Base-by-base conservation (phyloP, 2,329 filamentous ascomycete genomes). In the Fusarium mexicanum region DNA sequence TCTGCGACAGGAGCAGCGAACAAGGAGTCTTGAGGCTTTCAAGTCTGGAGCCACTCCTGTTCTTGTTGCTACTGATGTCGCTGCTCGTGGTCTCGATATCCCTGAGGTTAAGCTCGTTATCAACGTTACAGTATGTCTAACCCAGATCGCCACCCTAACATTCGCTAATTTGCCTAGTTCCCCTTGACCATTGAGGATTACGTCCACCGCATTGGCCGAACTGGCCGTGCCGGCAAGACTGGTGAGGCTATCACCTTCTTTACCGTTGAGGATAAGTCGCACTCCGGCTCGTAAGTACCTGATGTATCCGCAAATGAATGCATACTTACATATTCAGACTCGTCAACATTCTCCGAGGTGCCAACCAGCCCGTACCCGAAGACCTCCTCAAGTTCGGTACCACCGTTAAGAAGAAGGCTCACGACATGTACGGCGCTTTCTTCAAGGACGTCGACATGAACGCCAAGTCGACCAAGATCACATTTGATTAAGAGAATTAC, bases 401-500 rank as follows among this genome's bases (percentile, higher is more conserved):
- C 29, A 98, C 96, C 2, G 96, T 99, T 60, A 99, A 98, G 91
- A 98, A 97, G 91, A 98, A 98, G 94, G 90, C 91, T 55, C 96
- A 99, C 85, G 93, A 95, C 79, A 93, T 94, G 54, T 99, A 98
- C 81, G 96, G 96, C 65, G 94, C 95, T 38, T 98, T 98, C 82
- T 98, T 93, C 88, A 98, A 96, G 84, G 94, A 98, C 78, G 91
- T 94, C 14, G 93, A 94, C 78, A 92, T 92, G 82, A 94, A 89
- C 81, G 93, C 96, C 84, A 92, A 93, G 83, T 92, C 94, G 35
- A 96, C 93, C 65, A 98, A 98, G 87, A 97, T 98, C 81, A 95
- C 91, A 53, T 98, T 98, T 85, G 94, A 97, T 79, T 89, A 82
- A 38, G 16, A 40, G 35, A 31, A 53, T 53, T 68, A 67, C 70